Base-by-base conservation (phyloP, 2,329 filamentous ascomycete genomes). In the Aspergillus fijiensis region DNA sequence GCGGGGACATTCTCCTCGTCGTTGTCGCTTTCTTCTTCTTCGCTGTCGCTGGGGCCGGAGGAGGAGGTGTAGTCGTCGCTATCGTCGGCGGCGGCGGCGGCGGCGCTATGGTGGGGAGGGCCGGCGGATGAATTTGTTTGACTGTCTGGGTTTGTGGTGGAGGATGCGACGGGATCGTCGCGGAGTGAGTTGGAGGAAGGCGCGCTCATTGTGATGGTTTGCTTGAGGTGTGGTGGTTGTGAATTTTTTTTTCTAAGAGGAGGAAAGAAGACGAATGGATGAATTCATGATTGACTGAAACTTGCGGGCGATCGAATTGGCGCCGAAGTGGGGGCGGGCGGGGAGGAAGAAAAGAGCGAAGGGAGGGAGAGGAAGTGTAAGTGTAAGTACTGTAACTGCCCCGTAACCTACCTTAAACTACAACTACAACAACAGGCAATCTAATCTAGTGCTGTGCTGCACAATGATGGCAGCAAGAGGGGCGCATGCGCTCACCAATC, bases 31-130 rank as follows among this genome's bases (percentile, higher is more conserved):
- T 71, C 65, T 2, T 67, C 63, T 10, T 71, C 69, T 25, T 72
- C 69, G 6, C 66, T 63, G 6, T 72, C 72, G 35, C 48, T 45
- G 23, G 59, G 59, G 27, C 70, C 70, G 12, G 65, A 68, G 3
- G 62, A 66, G 39, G 66, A 68, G 14, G 66, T 68, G 51, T 63
- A 67, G 56, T 68, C 65, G 50, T 67, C 67, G 16, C 66, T 63
- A 21, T 57, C 45, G 33, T 50, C 55, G 14, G 35, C 51, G 33
- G 48, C n/a, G n/a, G 25, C 29, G 16, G 45, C 33, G 48, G 45
- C 27, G 27, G 60, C 47, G 27, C 49, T 23, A 49, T 45, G 35
- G 31, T 23, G 35, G 29, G 58, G 49, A 51, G 12, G 49, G 12
- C 16, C 12, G 49, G 53, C 45, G 27, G 42, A 5, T 16, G 33